Evolutionary conservation across 345 rosid species (phyloP).

Genomic region (Schrenkiella parvula): DNA sequence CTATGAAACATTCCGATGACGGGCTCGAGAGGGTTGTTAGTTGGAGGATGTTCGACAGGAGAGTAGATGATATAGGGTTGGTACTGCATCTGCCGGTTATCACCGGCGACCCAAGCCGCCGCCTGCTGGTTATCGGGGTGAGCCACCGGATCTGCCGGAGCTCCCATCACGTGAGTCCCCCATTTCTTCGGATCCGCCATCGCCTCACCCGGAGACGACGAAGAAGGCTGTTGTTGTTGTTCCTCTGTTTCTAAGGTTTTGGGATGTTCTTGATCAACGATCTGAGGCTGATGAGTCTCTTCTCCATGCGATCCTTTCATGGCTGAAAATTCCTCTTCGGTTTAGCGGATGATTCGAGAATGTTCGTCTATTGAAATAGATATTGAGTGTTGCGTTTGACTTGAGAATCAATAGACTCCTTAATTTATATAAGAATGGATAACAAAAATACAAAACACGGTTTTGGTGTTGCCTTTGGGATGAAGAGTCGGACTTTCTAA

Average conservation of each 20-base stretch:
- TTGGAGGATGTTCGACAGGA: constrained; percentile 50
- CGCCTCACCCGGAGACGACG: constrained; percentile 23
- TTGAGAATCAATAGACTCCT: not conserved
- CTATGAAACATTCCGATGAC: constrained; percentile 64
- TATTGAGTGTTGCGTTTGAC: not conserved
- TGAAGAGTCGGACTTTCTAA: constrained; percentile 3
- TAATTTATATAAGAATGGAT: not conserved
- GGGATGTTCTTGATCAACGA: constrained; percentile 12
- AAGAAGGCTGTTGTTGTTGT: not conserved
- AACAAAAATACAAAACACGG: not conserved
- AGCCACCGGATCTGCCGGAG: constrained; percentile 63
- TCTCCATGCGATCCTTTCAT: constrained; percentile 27
- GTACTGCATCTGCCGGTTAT: constrained; percentile 44
- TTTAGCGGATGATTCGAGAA: constrained; percentile 4
- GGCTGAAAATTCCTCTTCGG: not conserved
- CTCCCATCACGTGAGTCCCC: constrained; percentile 86
- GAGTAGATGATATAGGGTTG: constrained; percentile 69
- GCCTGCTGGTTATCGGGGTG: constrained; percentile 90
- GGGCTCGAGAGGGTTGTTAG: constrained; percentile 58
- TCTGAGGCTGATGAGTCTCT: constrained; percentile 8
- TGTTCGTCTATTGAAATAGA: not conserved
- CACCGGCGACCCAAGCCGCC: constrained; percentile 69
- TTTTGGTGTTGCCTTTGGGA: not conserved
- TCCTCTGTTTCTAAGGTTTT: constrained; percentile 15
- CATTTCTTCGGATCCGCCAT: constrained; percentile 57